Conservation (phyloP, 148 eudicot species). For the Gaultheria prostrata region DNA sequence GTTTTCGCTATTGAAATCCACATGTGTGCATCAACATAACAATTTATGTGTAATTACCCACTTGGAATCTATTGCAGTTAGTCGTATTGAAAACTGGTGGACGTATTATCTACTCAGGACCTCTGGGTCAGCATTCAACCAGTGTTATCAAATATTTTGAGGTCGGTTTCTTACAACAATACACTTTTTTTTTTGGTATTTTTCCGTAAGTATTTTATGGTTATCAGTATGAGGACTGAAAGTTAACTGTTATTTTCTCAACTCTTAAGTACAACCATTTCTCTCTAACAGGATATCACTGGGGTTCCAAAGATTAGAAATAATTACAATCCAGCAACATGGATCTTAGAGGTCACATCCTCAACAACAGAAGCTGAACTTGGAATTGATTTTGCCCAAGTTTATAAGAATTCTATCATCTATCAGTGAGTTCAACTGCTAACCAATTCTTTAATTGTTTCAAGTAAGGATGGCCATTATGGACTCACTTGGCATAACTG, state of each 20-base stretch:
- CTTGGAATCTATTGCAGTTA: conserved; percentile 42
- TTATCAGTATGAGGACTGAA: background rate
- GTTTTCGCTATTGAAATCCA: background rate
- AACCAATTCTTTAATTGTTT: background rate
- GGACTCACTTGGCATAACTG: background rate
- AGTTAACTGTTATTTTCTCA: background rate
- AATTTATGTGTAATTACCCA: background rate
- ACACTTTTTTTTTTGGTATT: background rate
- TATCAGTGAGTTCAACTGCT: conserved; percentile 46
- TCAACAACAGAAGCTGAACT: conserved; percentile 62
- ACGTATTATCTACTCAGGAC: conserved; percentile 69
- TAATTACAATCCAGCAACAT: conserved; percentile 85
- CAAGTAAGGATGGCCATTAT: background rate
- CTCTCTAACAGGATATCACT: conserved; percentile 40
- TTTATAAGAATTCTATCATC: conserved; percentile 45
- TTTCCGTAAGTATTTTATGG: background rate
- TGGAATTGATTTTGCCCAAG: conserved; percentile 59
- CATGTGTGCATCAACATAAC: no score
- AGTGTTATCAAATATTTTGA: conserved; percentile 66
- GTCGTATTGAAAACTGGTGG: conserved; percentile 70
- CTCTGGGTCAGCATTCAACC: conserved; percentile 60
- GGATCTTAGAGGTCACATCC: conserved; percentile 88
- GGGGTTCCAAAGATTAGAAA: conserved; percentile 67
- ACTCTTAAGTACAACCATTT: background rate
- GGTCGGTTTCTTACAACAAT: conserved; percentile 33